Evolutionary conservation across 305 asterid species (phyloP).

Genomic region (Nicotiana rustica): DNA sequence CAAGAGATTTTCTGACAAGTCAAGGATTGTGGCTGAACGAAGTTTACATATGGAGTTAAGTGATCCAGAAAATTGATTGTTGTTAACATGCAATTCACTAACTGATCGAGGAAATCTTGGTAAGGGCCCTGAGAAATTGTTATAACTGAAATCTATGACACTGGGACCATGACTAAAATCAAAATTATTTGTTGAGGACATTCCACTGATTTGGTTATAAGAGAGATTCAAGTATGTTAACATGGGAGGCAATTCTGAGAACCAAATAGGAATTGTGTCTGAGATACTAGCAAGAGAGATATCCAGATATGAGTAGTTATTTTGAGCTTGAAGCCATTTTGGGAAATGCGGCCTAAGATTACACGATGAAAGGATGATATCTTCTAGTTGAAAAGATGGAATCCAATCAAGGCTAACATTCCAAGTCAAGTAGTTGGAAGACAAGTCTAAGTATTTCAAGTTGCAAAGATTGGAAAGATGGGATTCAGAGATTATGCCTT

Average conservation of each 20-base stretch:
- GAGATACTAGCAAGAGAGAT: conserved; percentile 35
- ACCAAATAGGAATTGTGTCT: conserved; percentile 31
- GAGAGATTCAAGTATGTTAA: conserved; percentile 5
- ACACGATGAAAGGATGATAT: conserved; percentile 8
- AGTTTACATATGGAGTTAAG: not conserved
- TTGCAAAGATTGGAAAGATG: conserved; percentile 31
- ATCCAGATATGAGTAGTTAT: not conserved
- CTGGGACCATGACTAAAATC: not conserved
- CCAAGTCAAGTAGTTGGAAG: conserved; percentile 31
- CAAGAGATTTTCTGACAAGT: conserved; percentile 14
- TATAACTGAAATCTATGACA: conserved; percentile 25
- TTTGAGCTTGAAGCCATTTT: conserved; percentile 36
- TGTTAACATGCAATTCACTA: not conserved
- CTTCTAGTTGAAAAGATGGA: conserved; percentile 33
- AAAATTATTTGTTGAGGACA: not conserved
- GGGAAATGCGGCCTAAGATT: conserved; percentile 34
- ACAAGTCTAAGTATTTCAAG: conserved; percentile 27
- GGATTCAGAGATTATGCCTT: conserved; percentile 44
- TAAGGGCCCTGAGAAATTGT: conserved; percentile 30
- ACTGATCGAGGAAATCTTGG: not conserved
- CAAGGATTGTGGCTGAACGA: not conserved
- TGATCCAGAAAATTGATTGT: conserved; percentile 4
- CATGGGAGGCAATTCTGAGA: not conserved
- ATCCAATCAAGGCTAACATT: conserved; percentile 22
- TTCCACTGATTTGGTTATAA: conserved; percentile 24